These are phyloP conservation scores for Jatropha curcas DNA, from an alignment of 345 rosid species.

Conservation along the genomic window DNA sequence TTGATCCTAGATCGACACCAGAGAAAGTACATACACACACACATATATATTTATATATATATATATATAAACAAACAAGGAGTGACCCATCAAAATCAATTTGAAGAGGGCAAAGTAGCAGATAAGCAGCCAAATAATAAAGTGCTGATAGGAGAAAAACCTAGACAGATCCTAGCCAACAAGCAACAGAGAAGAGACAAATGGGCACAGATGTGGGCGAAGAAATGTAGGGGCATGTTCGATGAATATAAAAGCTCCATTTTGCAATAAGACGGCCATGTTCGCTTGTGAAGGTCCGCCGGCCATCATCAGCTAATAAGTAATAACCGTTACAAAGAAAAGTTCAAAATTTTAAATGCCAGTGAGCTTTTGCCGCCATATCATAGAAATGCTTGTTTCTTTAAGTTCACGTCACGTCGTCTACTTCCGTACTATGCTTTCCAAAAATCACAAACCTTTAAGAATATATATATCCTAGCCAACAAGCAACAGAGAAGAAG, in stretches of 20 bases:
- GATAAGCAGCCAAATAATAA: not conserved
- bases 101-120: not conserved
- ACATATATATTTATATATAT: not conserved
- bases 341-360: not conserved
- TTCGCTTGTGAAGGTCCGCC: conserved; percentile 11
- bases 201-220: not conserved
- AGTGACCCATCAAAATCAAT: conserved; percentile 3
- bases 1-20: not conserved
- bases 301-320: not conserved
- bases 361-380: conserved; percentile 13
- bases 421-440: conserved; percentile 2
- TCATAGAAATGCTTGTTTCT: not conserved
- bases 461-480: too few relatives aligned
- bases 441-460: not conserved
- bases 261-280: not conserved
- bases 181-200: not conserved
- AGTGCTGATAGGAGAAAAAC: too few relatives aligned
- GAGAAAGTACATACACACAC: not conserved
- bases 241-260: not conserved
- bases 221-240: conserved; percentile 1
- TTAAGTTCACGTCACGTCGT: not conserved
- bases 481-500: too few relatives aligned
- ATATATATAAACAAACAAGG: not conserved
- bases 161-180: not conserved
- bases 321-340: not conserved